These are phyloP conservation scores for Eutypa lata DNA, from an alignment of 2,329 filamentous ascomycete species.

Conservation along the genomic window DNA sequence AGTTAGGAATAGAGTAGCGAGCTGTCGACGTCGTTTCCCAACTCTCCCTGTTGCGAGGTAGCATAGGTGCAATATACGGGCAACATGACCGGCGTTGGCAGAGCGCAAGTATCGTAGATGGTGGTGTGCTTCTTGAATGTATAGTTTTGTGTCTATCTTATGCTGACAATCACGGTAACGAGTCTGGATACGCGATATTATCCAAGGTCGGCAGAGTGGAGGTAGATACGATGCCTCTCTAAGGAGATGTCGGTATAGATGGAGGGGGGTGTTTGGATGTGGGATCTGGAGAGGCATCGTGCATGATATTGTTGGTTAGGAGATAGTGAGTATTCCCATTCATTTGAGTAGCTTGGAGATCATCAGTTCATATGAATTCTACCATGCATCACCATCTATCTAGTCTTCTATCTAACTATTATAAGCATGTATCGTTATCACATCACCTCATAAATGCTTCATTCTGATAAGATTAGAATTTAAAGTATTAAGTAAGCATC, in stretches of 20 bases:
- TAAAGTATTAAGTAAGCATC: too few species aligned
- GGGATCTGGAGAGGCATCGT: conserved; percentile 34
- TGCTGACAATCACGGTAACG: conserved; percentile 43
- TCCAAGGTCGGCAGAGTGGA: conserved; percentile 42
- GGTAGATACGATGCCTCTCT: conserved; percentile 61
- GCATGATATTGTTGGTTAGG: not conserved
- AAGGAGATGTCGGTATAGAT: conserved; percentile 57
- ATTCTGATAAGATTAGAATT: too few species aligned
- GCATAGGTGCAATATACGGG: conserved; percentile 46
- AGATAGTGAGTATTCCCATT: too few species aligned
- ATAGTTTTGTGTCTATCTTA: conserved; percentile 18
- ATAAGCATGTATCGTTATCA: too few species aligned
- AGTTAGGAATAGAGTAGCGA: conserved; percentile 39
- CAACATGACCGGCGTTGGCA: conserved; percentile 48
- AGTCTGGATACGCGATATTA: conserved; percentile 39
- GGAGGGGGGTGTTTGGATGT: conserved; percentile 31
- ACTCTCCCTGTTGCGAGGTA: conserved; percentile 49
- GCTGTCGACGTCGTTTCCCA: conserved; percentile 48
- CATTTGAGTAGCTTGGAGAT: too few species aligned
- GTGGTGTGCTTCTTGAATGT: conserved; percentile 39
- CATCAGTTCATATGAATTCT: too few species aligned
- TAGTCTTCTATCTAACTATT: too few species aligned
- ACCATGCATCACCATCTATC: too few species aligned
- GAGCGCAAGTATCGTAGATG: conserved; percentile 48
- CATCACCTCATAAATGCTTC: too few species aligned